Percentiles rank a stretch among this genome's conserved stretches.
Evolutionary conservation across 1,284 basidiomycete species (phyloP).

Genomic region (Fistulinella staudtii): DNA sequence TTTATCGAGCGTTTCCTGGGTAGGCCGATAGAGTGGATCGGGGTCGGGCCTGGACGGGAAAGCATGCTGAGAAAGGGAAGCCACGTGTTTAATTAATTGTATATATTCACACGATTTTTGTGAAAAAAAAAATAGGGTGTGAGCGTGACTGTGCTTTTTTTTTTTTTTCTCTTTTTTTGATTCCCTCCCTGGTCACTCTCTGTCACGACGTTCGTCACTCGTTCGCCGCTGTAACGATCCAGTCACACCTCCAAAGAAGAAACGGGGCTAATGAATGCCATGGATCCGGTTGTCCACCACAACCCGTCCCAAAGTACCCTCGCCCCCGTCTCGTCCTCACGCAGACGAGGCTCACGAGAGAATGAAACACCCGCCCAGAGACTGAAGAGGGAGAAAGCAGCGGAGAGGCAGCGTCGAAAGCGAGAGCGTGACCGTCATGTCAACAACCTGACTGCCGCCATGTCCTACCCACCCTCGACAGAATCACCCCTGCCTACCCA

Average conservation of each 20-base stretch:
- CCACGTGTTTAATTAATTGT: slow-evolving; percentile 24
- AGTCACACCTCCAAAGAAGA: slow-evolving; percentile 32
- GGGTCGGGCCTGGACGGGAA: slow-evolving; percentile 81
- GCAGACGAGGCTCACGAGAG: slow-evolving; percentile 57
- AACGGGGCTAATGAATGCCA: slow-evolving; percentile 31
- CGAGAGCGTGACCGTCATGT: slow-evolving; percentile 65
- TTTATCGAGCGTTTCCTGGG: slow-evolving; percentile 83
- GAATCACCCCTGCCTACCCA: slow-evolving; percentile 28
- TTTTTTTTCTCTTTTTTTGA: too few relatives aligned
- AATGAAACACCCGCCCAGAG: slow-evolving; percentile 67
- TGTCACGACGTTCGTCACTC: slow-evolving; percentile 42
- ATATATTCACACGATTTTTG: slow-evolving; percentile 28
- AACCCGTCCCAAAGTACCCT: slow-evolving; percentile 31
- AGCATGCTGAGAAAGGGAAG: slow-evolving; percentile 65
- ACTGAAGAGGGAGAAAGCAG: slow-evolving; percentile 74
- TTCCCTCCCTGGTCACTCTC: slow-evolving; percentile 43
- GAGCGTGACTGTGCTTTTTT: too few relatives aligned
- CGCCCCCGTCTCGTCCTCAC: slow-evolving; percentile 32
- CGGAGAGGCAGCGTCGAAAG: slow-evolving; percentile 73
- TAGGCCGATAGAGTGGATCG: slow-evolving; percentile 89
- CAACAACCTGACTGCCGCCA: slow-evolving; percentile 40
- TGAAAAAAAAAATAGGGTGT: too few relatives aligned
- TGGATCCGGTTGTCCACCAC: slow-evolving; percentile 34
- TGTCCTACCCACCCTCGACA: slow-evolving; percentile 33
- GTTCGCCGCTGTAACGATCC: slow-evolving; percentile 32